Evolutionary conservation across 2,329 filamentous ascomycete genomes (phyloP).

Genomic region (Trichophyton schoenleinii): DNA sequence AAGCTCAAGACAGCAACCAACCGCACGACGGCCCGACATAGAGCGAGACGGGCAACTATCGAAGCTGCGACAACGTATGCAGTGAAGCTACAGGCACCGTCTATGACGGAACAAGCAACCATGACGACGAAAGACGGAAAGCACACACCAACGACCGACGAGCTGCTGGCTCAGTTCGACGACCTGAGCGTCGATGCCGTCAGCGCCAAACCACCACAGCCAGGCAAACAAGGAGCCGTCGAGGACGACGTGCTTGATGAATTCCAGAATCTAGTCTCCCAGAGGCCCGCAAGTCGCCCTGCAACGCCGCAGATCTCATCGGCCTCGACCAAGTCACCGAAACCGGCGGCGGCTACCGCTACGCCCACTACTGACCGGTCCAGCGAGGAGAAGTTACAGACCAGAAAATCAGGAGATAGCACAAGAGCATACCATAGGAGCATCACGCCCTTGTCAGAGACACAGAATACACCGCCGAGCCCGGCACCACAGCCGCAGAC

Average conservation of each 20-base stretch:
- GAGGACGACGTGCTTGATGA: constrained; percentile 76
- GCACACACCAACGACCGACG: constrained; percentile 31
- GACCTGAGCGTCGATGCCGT: constrained; percentile 29
- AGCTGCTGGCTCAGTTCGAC: constrained; percentile 40
- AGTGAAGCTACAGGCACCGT: neutral
- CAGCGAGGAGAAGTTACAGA: constrained; percentile 51
- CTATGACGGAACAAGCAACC: neutral
- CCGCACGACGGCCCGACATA: neutral
- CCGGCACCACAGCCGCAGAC: constrained; percentile 33
- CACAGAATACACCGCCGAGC: constrained; percentile 43
- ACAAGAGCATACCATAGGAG: constrained; percentile 57
- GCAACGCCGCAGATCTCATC: constrained; percentile 59
- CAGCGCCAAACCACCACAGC: constrained; percentile 11
- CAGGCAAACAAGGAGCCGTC: constrained; percentile 15
- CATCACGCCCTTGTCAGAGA: constrained; percentile 47
- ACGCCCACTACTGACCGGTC: constrained; percentile 36
- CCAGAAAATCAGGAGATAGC: constrained; percentile 68
- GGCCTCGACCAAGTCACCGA: constrained; percentile 37
- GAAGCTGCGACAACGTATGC: neutral
- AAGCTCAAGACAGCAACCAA: neutral
- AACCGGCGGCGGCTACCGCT: constrained; percentile 17
- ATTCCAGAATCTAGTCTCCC: constrained; percentile 64
- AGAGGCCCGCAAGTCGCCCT: constrained; percentile 58
- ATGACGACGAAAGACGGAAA: constrained; percentile 21
- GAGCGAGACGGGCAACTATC: too few relatives aligned